Percentiles rank a stretch among this genome's conserved stretches.
These are phyloP conservation scores for Fabrea salina DNA, from an alignment of 169 alveolate genomes.

Conservation along the genomic window DNA sequence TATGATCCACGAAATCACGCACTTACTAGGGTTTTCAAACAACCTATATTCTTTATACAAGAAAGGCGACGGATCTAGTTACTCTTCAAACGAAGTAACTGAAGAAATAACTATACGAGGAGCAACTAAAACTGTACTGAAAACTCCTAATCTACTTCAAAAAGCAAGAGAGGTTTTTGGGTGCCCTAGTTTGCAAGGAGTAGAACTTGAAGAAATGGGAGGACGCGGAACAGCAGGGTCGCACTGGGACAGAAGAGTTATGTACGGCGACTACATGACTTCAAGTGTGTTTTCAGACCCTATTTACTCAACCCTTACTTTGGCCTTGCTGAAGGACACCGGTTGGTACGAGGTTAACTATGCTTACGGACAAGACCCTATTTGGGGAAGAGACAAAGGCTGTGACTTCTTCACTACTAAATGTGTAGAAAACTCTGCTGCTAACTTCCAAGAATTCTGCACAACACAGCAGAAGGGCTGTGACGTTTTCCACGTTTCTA, in stretches of 20 bases:
- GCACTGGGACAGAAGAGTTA: constrained; percentile 46
- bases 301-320: constrained; percentile 32
- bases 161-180: constrained; percentile 40
- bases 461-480: not conserved
- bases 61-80: not conserved
- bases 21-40: constrained; percentile 23
- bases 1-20: constrained; percentile 35
- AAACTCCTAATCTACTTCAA: constrained; percentile 37
- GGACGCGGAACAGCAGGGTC: constrained; percentile 38
- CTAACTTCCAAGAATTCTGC: not conserved
- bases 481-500: not conserved
- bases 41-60: not conserved
- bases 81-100: not conserved
- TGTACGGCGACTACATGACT: constrained; percentile 45
- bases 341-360: constrained; percentile 57
- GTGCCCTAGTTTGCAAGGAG: constrained; percentile 45
- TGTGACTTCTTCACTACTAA: constrained; percentile 39
- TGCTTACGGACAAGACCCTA: constrained; percentile 37
- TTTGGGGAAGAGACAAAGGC: constrained; percentile 50
- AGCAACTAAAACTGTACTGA: constrained; percentile 24
- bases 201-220: constrained; percentile 50
- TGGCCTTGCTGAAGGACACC: constrained; percentile 48
- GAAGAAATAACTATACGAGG: constrained; percentile 27
- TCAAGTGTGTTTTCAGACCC: constrained; percentile 12
- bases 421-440: constrained; percentile 10